These are phyloP conservation scores for Epichloe sp. DNA, from an alignment of 2,329 filamentous ascomycete genomes.

Conservation along the genomic window DNA sequence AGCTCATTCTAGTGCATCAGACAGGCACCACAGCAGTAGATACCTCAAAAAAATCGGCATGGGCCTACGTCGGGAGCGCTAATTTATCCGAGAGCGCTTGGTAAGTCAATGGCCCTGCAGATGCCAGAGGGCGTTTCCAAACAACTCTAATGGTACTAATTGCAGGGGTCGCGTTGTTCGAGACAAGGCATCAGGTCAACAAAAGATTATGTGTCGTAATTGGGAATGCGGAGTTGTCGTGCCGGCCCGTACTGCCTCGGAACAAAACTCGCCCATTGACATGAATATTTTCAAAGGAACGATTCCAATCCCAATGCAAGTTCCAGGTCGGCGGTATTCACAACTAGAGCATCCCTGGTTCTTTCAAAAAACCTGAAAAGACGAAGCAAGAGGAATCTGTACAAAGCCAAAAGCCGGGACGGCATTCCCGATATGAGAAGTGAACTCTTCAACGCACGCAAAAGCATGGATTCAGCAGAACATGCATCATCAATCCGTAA, in stretches of 20 bases:
- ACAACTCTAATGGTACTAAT: conserved; percentile 1
- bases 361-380: conserved; percentile 17
- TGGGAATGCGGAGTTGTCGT: conserved; percentile 92
- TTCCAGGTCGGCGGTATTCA: conserved; percentile 40
- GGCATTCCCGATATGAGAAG: neutral
- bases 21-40: neutral
- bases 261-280: conserved; percentile 8
- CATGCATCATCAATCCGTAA: conserved; percentile 1
- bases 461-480: conserved; percentile 5
- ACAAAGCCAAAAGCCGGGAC: neutral
- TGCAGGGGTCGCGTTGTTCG: conserved; percentile 65
- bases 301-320: conserved; percentile 51
- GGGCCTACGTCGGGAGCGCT: conserved; percentile 80
- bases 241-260: conserved; percentile 29
- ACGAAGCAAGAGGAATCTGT: conserved; percentile 1
- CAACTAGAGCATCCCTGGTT: conserved; percentile 30
- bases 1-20: conserved; percentile 47
- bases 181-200: conserved; percentile 50
- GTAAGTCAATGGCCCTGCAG: conserved; percentile 32
- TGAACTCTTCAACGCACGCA: neutral
- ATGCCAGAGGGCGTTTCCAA: neutral
- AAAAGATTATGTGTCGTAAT: conserved; percentile 75
- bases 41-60: conserved; percentile 30
- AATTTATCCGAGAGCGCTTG: conserved; percentile 92
- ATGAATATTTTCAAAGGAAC: conserved; percentile 34